A percentile compares a stretch with the other conserved stretches of the same genome.
Evolutionary conservation across 164 flowering plant species (phyloP).

Genomic region (Kalanchoe fedtschenkoi): DNA sequence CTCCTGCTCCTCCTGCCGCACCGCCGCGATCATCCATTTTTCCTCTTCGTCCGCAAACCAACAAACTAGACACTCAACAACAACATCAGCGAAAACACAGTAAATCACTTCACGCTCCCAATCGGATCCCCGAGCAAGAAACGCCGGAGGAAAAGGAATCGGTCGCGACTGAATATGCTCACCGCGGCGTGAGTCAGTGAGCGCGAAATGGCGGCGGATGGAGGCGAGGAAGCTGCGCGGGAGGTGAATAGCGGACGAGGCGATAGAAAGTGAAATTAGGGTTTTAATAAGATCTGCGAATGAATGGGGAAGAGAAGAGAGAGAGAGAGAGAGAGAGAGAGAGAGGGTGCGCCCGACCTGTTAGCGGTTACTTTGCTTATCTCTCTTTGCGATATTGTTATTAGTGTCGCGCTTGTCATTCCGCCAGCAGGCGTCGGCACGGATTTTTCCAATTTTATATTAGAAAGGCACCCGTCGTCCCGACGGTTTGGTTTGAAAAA

Average conservation of each 20-base stretch:
- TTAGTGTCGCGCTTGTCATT: too few relatives aligned
- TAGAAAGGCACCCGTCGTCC: not conserved
- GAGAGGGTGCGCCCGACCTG: too few relatives aligned
- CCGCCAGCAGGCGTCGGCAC: not conserved
- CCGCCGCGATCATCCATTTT: constrained; percentile 50
- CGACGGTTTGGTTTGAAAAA: not conserved
- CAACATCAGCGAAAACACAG: too few relatives aligned
- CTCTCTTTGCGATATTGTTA: not conserved
- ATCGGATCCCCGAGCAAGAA: not conserved
- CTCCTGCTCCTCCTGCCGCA: not conserved
- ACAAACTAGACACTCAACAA: too few relatives aligned
- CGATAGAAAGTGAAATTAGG: not conserved
- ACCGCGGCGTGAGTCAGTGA: not conserved
- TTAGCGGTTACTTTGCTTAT: not conserved
- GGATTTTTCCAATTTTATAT: not conserved
- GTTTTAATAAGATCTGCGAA: constrained; percentile 2
- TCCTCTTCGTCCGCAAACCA: constrained; percentile 2
- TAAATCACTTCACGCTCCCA: not conserved
- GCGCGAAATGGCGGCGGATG: not conserved
- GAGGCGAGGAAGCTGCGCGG: not conserved
- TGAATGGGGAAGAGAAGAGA: not conserved
- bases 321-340: not conserved
- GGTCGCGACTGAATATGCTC: not conserved
- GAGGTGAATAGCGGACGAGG: not conserved
- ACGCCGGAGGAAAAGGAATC: not conserved